A percentile compares a stretch with the other conserved stretches of the same genome.
These are phyloP conservation scores for Xylaria flabelliformis DNA, from an alignment of 495 filamentous ascomycete species.

Conservation along the genomic window DNA sequence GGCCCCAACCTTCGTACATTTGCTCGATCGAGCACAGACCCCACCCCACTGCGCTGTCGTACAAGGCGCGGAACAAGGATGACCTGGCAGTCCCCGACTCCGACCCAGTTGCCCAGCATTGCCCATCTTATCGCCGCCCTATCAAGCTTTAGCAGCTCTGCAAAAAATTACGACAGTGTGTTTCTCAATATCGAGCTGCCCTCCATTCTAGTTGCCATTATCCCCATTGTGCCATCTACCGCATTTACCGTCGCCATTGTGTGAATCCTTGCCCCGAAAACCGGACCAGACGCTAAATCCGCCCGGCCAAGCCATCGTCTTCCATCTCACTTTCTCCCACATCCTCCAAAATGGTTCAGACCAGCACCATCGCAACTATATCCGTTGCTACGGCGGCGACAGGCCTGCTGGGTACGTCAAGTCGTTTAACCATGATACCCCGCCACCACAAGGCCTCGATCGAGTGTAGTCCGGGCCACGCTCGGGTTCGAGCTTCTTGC, in stretches of 20 bases:
- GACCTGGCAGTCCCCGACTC: constrained; percentile 5
- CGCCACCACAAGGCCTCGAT: neutral
- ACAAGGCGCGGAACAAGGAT: neutral
- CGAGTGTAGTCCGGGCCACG: neutral
- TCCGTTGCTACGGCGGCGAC: constrained; percentile 76
- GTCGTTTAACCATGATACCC: constrained; percentile 52
- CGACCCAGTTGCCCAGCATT: constrained; percentile 1
- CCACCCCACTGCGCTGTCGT: neutral
- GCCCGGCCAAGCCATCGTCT: constrained; percentile 37
- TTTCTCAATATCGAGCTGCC: constrained; percentile 1
- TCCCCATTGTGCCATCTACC: constrained; percentile 2
- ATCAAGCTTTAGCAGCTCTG: constrained; percentile 22
- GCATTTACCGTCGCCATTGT: neutral
- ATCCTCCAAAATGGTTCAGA: constrained; percentile 62
- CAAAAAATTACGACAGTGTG: constrained; percentile 23
- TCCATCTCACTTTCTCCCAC: constrained; percentile 29
- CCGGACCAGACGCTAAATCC: neutral
- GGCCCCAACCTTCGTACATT: too few relatives aligned
- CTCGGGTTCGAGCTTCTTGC: neutral
- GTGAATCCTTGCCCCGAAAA: neutral
- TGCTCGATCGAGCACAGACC: too few relatives aligned
- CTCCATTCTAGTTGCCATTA: neutral
- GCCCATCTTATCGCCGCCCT: constrained; percentile 18
- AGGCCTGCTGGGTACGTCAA: constrained; percentile 72
- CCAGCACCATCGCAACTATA: constrained; percentile 75